phyloP scores from a whole-genome alignment of 768 basidiomycete genomes.

The Russula brevipes region DNA sequence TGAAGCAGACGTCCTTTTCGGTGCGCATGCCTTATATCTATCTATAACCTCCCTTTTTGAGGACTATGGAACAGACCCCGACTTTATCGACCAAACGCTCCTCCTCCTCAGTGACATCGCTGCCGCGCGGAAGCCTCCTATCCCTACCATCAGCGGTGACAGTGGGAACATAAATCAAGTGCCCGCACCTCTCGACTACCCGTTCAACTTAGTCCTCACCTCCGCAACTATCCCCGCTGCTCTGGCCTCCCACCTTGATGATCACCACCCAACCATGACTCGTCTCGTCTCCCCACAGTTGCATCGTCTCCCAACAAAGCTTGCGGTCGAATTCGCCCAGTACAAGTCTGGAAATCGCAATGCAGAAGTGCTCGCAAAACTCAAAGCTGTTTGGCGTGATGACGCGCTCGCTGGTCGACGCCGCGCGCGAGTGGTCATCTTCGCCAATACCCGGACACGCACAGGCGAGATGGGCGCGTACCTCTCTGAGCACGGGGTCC shows the following conservation, averaged over 20 bases:
- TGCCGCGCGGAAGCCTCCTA: slow-evolving; percentile 49
- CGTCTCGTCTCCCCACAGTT: slow-evolving; percentile 77
- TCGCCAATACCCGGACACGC: slow-evolving; percentile 56
- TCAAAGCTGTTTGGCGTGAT: slow-evolving; percentile 70
- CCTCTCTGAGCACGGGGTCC: slow-evolving; percentile 12
- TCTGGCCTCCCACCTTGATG: slow-evolving; percentile 58
- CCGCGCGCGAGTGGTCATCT: slow-evolving; percentile 70
- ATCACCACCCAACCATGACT: slow-evolving; percentile 54
- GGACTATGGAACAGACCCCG: slow-evolving; percentile 51
- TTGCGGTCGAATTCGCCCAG: slow-evolving; percentile 66
- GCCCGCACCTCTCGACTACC: slow-evolving; percentile 44
- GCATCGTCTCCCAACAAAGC: slow-evolving; percentile 67
- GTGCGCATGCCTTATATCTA: slow-evolving; percentile 38
- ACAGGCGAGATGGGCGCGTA: slow-evolving; percentile 22
- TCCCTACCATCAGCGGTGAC: slow-evolving; percentile 28
- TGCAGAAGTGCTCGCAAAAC: slow-evolving; percentile 70
- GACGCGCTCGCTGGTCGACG: slow-evolving; percentile 40
- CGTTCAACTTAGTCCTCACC: slow-evolving; percentile 76
- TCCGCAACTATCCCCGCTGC: slow-evolving; percentile 85
- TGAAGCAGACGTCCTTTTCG: slow-evolving; percentile 87
- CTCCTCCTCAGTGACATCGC: slow-evolving; percentile 66
- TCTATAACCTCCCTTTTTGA: neutral
- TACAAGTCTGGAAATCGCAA: slow-evolving; percentile 80
- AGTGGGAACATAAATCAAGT: neutral
- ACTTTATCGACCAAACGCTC: slow-evolving; percentile 73